phyloP scores from a whole-genome alignment of 2,329 filamentous ascomycete species.

The Metarhizium album region DNA sequence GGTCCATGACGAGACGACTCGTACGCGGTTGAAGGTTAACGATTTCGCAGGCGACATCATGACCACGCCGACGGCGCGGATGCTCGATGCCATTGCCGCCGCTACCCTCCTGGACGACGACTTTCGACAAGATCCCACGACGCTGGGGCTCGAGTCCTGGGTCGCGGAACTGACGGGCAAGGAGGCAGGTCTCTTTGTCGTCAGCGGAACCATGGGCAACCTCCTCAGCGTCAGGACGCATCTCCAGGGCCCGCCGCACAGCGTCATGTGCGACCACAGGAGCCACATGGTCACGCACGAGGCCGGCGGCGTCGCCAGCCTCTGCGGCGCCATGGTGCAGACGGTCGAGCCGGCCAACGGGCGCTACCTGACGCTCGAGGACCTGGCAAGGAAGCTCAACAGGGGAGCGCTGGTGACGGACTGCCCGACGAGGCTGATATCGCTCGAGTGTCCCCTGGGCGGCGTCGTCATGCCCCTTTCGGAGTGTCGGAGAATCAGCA shows the following conservation, averaged over 20 bases:
- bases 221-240: not conserved
- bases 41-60: not conserved
- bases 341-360: constrained; percentile 58
- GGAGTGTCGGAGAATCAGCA: no score
- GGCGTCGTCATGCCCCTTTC: no score
- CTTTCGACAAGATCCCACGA: not conserved
- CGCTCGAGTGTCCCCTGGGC: no score
- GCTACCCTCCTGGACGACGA: not conserved
- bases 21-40: no score
- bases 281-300: constrained; percentile 63
- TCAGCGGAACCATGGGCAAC: not conserved
- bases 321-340: constrained; percentile 59
- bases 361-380: constrained; percentile 60
- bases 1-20: no score
- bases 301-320: constrained; percentile 50
- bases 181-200: not conserved
- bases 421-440: no score
- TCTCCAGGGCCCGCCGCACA: not conserved
- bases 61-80: not conserved
- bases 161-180: not conserved
- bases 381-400: constrained; percentile 32
- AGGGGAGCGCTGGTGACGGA: no score
- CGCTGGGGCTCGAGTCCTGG: not conserved
- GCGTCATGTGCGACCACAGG: constrained; percentile 42
- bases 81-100: not conserved